Base-by-base conservation (phyloP, 2,329 filamentous ascomycete species). In the Boeremia lycopersici region DNA sequence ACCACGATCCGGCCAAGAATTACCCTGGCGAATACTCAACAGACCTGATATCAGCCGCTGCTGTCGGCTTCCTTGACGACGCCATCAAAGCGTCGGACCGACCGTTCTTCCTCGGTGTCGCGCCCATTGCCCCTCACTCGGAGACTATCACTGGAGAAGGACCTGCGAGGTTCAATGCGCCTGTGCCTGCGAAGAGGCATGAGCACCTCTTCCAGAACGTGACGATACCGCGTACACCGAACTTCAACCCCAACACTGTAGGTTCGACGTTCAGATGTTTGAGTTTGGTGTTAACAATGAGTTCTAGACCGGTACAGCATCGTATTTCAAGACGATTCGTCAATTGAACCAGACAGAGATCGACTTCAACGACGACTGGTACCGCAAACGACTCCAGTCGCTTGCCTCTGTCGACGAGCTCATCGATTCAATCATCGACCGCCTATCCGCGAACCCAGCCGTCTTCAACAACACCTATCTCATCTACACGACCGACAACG, bases 91-190 rank as follows among this genome's bases (percentile, higher is more conserved):
- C 56, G 12, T 72, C 78, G 0, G 75, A 78, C 0, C 77, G 81
- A 10, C 89, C 89, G 0, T 91, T 90, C 73, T 90, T 91, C 66
- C 69, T 91, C 4, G 81, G 81, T 0, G 78, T 89, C 8, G 84
- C 88, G 0, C 89, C 88, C 0, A 80, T 87, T 6, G 87, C 84
- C 0, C 88, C 89, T 0, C 89, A 91, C 62, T 66, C 53, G 57
- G 68, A 66, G 60, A 71, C 38, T 53, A 60, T 19, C 11, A 54
- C 49, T 6, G 42, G 45, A 3, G 45, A 41, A 0, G 33, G 56
- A 12, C 40, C 49, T 15, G 43, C 40, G 4, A 53, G 58, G 0
- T 79, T 83, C 66, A 75, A 78, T 5, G 77, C 77, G 85, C 86
- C 86, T 0, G 77, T 88, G 13, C 81, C 87, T 0, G 81, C 86